phyloP scores from a whole-genome alignment of 148 eudicot species.

The Oxyria digyna region DNA sequence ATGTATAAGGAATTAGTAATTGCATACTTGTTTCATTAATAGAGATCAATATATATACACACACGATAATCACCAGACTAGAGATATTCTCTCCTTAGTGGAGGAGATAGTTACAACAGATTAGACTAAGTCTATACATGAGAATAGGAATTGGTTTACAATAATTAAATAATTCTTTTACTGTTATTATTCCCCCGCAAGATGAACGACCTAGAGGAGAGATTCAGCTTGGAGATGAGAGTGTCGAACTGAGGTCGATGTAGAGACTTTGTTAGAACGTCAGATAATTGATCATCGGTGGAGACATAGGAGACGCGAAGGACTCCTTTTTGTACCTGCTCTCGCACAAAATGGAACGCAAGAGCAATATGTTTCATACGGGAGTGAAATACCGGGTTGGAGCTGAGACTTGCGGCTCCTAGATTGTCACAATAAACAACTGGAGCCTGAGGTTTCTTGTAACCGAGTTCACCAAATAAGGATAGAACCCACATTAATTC shows the following conservation, averaged over 20 bases:
- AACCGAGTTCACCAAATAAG: not conserved
- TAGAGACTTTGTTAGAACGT: slow-evolving; percentile 8
- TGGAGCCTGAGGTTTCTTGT: not conserved
- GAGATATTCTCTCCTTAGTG: too few species aligned
- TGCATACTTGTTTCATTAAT: too few species aligned
- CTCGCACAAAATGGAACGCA: slow-evolving; percentile 5
- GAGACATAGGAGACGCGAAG: not conserved
- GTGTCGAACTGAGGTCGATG: not conserved
- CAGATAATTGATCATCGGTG: not conserved
- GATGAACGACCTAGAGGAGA: not conserved
- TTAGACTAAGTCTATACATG: too few species aligned
- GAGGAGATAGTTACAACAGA: too few species aligned
- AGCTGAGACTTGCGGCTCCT: not conserved
- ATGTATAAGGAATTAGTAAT: too few species aligned
- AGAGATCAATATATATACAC: too few species aligned
- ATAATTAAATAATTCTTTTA: too few species aligned
- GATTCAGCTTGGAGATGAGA: not conserved
- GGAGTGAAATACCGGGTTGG: slow-evolving; percentile 5
- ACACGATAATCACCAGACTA: too few species aligned
- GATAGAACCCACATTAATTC: not conserved
- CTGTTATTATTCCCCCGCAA: slow-evolving; percentile 9
- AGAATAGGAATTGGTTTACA: too few species aligned
- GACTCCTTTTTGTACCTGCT: not conserved
- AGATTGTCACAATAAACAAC: not conserved
- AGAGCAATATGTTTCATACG: slow-evolving; percentile 9